A percentile compares a stretch with the other conserved stretches of the same genome.
Conservation (phyloP, 257 asterid genomes). For the Capsicum chinense region DNA sequence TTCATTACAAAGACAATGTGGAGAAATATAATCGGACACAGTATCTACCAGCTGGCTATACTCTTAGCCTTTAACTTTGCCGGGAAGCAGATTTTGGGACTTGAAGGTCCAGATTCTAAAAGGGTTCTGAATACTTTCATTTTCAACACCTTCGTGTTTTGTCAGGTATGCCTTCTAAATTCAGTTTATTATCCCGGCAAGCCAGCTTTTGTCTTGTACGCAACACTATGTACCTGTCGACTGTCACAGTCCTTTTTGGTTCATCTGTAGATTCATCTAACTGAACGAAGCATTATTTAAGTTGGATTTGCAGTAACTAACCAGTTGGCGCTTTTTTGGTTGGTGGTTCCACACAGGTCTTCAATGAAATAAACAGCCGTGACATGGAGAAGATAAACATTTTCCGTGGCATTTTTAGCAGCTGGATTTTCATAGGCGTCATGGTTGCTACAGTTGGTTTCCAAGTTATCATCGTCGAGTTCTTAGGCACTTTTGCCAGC, state of each 20-base stretch:
- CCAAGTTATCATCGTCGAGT: constrained; percentile 89
- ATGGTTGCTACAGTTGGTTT: constrained; percentile 64
- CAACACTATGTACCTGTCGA: not conserved
- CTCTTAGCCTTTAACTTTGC: constrained; percentile 73
- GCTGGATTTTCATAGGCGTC: constrained; percentile 73
- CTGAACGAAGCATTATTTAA: not conserved
- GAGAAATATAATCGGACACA: constrained; percentile 93
- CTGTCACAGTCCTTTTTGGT: not conserved
- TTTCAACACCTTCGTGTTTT: constrained; percentile 95
- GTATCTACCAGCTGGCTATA: constrained; percentile 76
- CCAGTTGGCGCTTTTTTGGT: not conserved
- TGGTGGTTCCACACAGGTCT: constrained; percentile 57
- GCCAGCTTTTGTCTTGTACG: not conserved
- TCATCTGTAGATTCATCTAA: not conserved
- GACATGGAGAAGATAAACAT: constrained; percentile 91
- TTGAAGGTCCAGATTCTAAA: constrained; percentile 69
- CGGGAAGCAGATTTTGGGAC: constrained; percentile 69
- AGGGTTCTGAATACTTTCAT: constrained; percentile 78
- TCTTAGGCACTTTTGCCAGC: constrained; percentile 92
- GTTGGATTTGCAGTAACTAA: not conserved
- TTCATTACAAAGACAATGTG: constrained; percentile 91
- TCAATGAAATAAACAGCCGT: constrained; percentile 98
- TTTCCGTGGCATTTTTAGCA: constrained; percentile 67
- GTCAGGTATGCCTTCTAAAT: constrained; percentile 65
- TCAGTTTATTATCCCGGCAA: not conserved